These are phyloP conservation scores for Gastrolobium villosum DNA, from an alignment of 306 rosid genomes.

Conservation along the genomic window DNA sequence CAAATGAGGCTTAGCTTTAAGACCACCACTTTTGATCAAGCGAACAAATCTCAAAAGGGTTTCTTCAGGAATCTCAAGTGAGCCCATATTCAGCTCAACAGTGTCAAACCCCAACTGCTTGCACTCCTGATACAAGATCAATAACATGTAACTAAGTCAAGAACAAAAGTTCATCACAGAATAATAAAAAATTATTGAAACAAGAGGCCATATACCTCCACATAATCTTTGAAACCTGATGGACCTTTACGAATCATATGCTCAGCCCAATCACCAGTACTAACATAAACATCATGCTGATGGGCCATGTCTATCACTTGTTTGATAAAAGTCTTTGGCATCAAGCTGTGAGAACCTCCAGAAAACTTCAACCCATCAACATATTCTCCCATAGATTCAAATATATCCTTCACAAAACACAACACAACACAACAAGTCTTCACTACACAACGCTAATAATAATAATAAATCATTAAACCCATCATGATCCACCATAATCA, in stretches of 20 bases:
- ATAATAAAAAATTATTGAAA: background rate
- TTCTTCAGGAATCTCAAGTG: conserved; percentile 87
- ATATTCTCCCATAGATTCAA: conserved; percentile 81
- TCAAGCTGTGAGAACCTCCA: conserved; percentile 86
- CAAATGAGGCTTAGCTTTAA: conserved; percentile 82
- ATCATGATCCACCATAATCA: conserved; percentile 15
- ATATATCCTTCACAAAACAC: conserved; percentile 67
- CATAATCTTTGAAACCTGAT: conserved; percentile 72
- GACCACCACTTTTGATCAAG: conserved; percentile 79
- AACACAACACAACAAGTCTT: background rate
- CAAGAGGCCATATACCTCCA: conserved; percentile 65
- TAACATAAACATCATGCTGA: conserved; percentile 80
- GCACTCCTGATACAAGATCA: conserved; percentile 68
- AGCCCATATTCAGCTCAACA: conserved; percentile 76
- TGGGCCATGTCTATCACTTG: conserved; percentile 87
- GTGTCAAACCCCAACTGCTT: conserved; percentile 90
- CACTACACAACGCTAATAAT: too few species aligned
- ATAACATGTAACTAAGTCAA: conserved; percentile 3
- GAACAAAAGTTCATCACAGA: background rate
- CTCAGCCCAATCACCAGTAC: conserved; percentile 97
- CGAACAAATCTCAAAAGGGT: conserved; percentile 81
- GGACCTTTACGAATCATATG: conserved; percentile 75
- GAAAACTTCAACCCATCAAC: conserved; percentile 91
- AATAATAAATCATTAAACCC: background rate
- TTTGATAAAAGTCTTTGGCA: conserved; percentile 74